phyloP scores from a whole-genome alignment of 306 rosid genomes.

The Prunus padus region DNA sequence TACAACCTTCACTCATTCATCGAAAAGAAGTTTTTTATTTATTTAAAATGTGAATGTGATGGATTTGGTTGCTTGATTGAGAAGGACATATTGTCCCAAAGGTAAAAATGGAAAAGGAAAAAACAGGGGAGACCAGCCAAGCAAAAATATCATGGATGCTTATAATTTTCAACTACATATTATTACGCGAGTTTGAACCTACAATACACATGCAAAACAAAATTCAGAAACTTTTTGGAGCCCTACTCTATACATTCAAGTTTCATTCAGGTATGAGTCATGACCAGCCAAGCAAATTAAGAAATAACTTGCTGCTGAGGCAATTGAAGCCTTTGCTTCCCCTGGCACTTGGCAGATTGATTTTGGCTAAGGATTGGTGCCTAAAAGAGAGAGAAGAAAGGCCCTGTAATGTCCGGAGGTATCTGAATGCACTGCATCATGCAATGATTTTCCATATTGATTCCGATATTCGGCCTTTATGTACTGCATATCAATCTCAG shows the following conservation, averaged over 20 bases:
- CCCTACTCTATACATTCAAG: not conserved
- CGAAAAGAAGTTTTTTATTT: no score
- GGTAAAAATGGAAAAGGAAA: no score
- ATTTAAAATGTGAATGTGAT: no score
- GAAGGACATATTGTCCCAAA: no score
- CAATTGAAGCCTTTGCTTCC: no score
- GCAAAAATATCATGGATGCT: no score
- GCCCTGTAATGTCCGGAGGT: slow-evolving; percentile 69
- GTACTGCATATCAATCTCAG: slow-evolving; percentile 70
- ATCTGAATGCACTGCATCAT: slow-evolving; percentile 77
- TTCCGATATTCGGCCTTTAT: slow-evolving; percentile 62
- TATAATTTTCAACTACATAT: not conserved
- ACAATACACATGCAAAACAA: not conserved
- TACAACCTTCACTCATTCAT: no score
- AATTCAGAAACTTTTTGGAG: not conserved
- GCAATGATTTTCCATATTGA: slow-evolving; percentile 57
- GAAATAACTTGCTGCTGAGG: not conserved
- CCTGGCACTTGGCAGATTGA: no score
- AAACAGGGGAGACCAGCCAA: not conserved
- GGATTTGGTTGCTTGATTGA: no score
- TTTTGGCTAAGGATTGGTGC: slow-evolving; percentile 39
- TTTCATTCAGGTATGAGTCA: not conserved
- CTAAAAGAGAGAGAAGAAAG: slow-evolving; percentile 67
- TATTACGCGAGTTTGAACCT: not conserved
- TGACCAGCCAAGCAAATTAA: not conserved